Evolutionary conservation across 75 land plant species (phyloP).

Genomic region (Pseudotsuga menziesii): DNA sequence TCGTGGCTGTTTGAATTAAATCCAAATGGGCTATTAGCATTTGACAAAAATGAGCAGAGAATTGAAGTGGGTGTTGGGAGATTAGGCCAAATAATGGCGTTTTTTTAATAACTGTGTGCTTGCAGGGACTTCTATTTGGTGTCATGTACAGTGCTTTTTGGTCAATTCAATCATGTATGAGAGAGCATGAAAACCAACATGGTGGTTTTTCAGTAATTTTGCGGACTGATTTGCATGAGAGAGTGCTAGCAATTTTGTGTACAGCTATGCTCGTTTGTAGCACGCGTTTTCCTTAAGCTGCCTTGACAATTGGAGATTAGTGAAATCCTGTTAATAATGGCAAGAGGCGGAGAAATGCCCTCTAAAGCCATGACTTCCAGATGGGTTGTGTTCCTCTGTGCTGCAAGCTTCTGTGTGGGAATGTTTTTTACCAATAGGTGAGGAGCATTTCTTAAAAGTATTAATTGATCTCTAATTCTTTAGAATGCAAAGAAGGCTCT

Average conservation of each 20-base stretch:
- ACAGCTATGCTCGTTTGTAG: neutral
- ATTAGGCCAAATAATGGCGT: neutral
- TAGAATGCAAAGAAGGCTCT: neutral
- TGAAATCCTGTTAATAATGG: neutral
- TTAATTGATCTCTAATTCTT: neutral
- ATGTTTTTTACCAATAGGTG: conserved; percentile 11
- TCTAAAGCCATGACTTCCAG: neutral
- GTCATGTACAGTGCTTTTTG: neutral
- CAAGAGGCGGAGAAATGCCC: conserved; percentile 2
- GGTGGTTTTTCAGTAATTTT: neutral
- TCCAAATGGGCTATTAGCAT: neutral
- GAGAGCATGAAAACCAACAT: neutral
- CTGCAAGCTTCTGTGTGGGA: conserved; percentile 3
- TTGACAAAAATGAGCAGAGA: neutral
- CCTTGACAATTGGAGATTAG: neutral
- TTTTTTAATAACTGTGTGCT: neutral
- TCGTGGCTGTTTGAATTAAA: neutral
- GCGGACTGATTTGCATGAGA: neutral
- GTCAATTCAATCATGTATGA: neutral
- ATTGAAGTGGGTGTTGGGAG: conserved; percentile 4
- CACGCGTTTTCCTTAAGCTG: neutral
- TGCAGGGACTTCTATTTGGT: neutral
- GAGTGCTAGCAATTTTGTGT: neutral
- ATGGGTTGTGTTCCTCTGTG: conserved; percentile 1
- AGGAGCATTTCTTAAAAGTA: neutral